These are phyloP conservation scores for Fomes fomentarius DNA, from an alignment of 1,284 basidiomycete species.

Conservation along the genomic window DNA sequence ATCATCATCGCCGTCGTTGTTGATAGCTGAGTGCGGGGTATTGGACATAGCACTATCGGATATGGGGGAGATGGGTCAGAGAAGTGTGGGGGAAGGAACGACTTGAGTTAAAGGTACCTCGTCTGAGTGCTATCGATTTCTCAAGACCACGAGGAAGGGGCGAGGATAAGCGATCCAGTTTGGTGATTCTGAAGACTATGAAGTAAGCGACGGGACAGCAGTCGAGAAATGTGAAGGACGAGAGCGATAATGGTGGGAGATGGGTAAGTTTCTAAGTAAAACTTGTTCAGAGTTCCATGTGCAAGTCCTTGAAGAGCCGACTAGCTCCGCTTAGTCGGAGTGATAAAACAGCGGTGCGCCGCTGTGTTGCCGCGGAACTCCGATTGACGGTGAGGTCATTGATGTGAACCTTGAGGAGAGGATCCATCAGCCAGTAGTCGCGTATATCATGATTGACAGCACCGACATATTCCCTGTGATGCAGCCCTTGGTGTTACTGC, in stretches of 20 bases:
- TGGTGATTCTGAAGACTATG: background rate
- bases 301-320: background rate
- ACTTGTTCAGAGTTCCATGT: background rate
- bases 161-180: conserved; percentile 15
- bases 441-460: too few relatives aligned
- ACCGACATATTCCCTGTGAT: too few relatives aligned
- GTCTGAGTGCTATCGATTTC: conserved; percentile 25
- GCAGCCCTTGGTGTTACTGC: too few relatives aligned
- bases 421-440: too few relatives aligned
- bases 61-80: background rate
- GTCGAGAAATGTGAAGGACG: background rate
- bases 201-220: background rate
- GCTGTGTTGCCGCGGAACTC: background rate
- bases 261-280: too few relatives aligned
- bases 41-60: conserved; percentile 24
- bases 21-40: conserved; percentile 17
- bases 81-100: background rate
- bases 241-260: background rate
- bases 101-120: conserved; percentile 15
- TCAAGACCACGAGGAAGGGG: conserved; percentile 4
- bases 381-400: background rate
- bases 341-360: too few relatives aligned
- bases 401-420: background rate
- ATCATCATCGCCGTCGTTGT: conserved; percentile 56
- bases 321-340: too few relatives aligned